A percentile compares a stretch with the other conserved stretches of the same genome.
Conservation (phyloP, 2,329 filamentous ascomycete genomes). For the Drechslerella dactyloides region DNA sequence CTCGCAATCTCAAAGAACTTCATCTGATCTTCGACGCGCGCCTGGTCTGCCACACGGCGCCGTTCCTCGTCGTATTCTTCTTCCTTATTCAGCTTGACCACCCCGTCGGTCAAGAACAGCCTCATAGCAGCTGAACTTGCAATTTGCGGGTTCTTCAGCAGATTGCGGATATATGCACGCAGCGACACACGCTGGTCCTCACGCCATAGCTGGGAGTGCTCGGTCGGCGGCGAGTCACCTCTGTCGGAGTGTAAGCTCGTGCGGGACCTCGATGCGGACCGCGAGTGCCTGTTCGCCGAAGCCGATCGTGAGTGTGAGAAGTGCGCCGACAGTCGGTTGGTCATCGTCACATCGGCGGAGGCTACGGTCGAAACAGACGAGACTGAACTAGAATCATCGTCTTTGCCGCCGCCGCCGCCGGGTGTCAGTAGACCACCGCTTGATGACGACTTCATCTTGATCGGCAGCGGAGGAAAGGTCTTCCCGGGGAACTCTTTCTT, state of each 20-base stretch:
- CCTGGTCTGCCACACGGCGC: constrained; percentile 82
- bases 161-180: constrained; percentile 83
- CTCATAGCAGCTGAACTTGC: constrained; percentile 81
- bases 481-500: constrained; percentile 88
- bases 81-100: constrained; percentile 76
- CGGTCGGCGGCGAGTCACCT: constrained; percentile 40
- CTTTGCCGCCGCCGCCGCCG: constrained; percentile 64
- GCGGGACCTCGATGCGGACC: constrained; percentile 53
- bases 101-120: constrained; percentile 79
- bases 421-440: constrained; percentile 67
- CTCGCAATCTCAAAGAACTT: constrained; percentile 95
- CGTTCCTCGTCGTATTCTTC: constrained; percentile 80
- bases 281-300: constrained; percentile 42
- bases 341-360: constrained; percentile 59
- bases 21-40: constrained; percentile 87
- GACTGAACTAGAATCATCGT: constrained; percentile 66
- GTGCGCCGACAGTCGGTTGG: constrained; percentile 58
- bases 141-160: constrained; percentile 83
- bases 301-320: constrained; percentile 44
- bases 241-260: constrained; percentile 32
- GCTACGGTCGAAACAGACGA: constrained; percentile 83
- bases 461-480: constrained; percentile 81
- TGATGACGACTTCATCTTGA: constrained; percentile 81
- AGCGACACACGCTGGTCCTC: constrained; percentile 92
- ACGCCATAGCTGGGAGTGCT: constrained; percentile 69